Conservation (phyloP, 2,329 filamentous ascomycete genomes). For the Neofusicoccum cordaticola region DNA sequence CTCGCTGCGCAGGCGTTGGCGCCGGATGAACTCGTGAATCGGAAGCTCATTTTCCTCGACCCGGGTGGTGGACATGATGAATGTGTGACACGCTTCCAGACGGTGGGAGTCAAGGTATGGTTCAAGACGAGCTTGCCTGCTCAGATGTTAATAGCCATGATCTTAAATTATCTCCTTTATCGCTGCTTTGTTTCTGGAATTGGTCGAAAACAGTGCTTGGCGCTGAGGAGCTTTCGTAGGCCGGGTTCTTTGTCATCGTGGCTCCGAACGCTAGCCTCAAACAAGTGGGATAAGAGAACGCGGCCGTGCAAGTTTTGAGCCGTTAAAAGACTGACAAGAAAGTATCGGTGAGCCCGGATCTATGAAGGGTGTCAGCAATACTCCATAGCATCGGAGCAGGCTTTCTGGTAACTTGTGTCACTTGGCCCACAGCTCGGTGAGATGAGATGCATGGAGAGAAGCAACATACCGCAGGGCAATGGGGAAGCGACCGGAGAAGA, state of each 20-base stretch:
- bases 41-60: not conserved
- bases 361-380: too few relatives aligned
- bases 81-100: not conserved
- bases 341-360: too few relatives aligned
- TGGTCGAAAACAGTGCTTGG: slow-evolving; percentile 10
- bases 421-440: too few relatives aligned
- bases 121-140: not conserved
- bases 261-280: too few relatives aligned
- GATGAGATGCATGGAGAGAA: not conserved
- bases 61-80: not conserved
- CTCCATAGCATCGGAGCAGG: too few relatives aligned
- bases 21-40: slow-evolving; percentile 1
- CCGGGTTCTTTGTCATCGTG: too few relatives aligned
- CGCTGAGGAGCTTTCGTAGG: not conserved
- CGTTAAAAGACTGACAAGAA: too few relatives aligned
- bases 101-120: not conserved
- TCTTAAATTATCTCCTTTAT: not conserved
- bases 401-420: too few relatives aligned
- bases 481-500: too few relatives aligned
- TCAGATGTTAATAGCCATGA: not conserved
- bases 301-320: too few relatives aligned
- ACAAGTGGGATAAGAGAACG: too few relatives aligned
- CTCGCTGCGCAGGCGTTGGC: not conserved
- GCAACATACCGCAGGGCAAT: not conserved
- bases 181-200: not conserved